Conservation (phyloP, 2,329 filamentous ascomycete species). For the Ceratocystis albifundus region DNA sequence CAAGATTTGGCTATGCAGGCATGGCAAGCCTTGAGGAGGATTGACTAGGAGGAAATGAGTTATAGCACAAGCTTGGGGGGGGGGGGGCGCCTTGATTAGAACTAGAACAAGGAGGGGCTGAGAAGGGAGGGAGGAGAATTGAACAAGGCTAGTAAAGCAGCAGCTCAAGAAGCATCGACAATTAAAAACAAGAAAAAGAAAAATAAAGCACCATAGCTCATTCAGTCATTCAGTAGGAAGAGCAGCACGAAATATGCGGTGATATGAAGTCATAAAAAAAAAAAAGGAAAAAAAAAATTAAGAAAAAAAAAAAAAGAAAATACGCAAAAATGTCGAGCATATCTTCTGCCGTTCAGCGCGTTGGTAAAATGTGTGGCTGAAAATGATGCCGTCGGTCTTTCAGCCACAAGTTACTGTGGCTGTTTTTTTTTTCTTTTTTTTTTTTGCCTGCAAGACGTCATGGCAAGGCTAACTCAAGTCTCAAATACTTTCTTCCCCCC, state of each 20-base stretch:
- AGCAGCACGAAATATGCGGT: neutral
- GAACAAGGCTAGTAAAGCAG: neutral
- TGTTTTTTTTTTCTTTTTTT: neutral
- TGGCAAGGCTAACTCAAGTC: neutral
- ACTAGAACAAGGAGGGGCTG: neutral
- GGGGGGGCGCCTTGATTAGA: neutral
- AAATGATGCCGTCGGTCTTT: neutral
- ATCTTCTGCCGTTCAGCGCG: neutral
- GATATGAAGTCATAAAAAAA: neutral
- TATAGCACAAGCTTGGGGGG: neutral
- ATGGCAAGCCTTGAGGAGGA: neutral
- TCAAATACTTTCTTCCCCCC: neutral
- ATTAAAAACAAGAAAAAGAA: neutral
- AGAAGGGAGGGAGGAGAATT: neutral
- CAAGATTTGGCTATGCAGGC: neutral
- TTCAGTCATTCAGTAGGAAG: neutral
- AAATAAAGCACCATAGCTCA: neutral
- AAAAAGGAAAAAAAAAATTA: neutral
- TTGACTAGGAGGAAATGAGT: neutral
- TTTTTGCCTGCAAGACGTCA: neutral
- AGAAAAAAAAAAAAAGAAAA: neutral
- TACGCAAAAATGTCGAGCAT: neutral
- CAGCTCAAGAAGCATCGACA: neutral
- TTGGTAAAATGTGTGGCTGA: neutral
- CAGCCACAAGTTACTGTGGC: neutral